Percentiles rank a stretch among this genome's conserved stretches.
phyloP scores from a whole-genome alignment of 1,139 yeast genomes.

The Candida sp. region DNA sequence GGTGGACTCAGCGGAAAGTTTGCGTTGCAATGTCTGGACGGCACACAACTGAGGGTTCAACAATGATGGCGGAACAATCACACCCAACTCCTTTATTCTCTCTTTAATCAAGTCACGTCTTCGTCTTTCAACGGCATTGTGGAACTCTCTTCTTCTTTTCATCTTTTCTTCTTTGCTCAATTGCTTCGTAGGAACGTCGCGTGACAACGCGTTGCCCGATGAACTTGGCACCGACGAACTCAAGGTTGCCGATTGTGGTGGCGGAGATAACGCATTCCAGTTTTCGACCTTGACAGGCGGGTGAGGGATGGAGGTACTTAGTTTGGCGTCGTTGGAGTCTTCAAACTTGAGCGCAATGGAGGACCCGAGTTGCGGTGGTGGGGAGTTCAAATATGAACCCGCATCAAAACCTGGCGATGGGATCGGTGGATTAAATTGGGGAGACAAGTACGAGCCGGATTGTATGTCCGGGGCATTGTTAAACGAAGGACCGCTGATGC shows the following conservation, averaged over 20 bases:
- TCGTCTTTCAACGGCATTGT: conserved; percentile 82
- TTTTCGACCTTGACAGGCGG: conserved; percentile 15
- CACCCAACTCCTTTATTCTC: conserved; percentile 73
- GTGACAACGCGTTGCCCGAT: conserved; percentile 5
- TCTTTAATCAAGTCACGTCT: conserved; percentile 80
- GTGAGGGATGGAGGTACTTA: conserved; percentile 31
- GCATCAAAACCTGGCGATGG: conserved; percentile 27
- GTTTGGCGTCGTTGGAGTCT: neutral
- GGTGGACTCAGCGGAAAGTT: conserved; percentile 28
- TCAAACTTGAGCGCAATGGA: conserved; percentile 10
- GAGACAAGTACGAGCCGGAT: conserved; percentile 30
- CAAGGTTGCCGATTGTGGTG: conserved; percentile 16
- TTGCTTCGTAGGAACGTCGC: conserved; percentile 39
- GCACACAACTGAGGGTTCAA: conserved; percentile 54
- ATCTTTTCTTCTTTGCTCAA: conserved; percentile 72
- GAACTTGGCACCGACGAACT: conserved; percentile 16
- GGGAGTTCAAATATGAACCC: conserved; percentile 37
- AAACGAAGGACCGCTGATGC: conserved; percentile 22
- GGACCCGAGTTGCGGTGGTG: conserved; percentile 22
- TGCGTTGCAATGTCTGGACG: conserved; percentile 50
- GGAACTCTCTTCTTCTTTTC: conserved; percentile 74
- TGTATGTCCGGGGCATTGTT: conserved; percentile 19
- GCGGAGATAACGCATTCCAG: conserved; percentile 30
- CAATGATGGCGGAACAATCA: conserved; percentile 72
- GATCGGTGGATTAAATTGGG: conserved; percentile 26